Conservation (phyloP, 345 rosid genomes). For the Brassica rapa region DNA sequence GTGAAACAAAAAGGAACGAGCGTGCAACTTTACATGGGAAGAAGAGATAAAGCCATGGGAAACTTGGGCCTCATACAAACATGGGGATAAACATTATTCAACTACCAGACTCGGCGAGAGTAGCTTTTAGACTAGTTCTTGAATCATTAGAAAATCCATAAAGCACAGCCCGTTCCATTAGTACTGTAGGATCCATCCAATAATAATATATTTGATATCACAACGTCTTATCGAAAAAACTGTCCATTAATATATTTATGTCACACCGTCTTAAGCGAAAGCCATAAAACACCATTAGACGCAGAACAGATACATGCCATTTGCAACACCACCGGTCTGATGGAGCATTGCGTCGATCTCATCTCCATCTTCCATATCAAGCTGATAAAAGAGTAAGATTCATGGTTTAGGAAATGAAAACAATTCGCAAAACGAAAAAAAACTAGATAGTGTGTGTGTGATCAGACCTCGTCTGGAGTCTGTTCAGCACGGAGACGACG, state of each 20-base stretch:
- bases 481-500: slow-evolving; percentile 84
- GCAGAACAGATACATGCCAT: slow-evolving; percentile 38
- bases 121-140: not conserved
- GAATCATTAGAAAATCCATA: not conserved
- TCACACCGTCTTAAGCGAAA: not conserved
- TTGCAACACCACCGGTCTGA: slow-evolving; percentile 66
- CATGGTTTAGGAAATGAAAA: not conserved
- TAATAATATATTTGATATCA: not conserved
- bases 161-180: slow-evolving; percentile 7
- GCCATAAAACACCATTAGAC: slow-evolving; percentile 10
- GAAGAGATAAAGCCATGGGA: too few relatives aligned
- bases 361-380: slow-evolving; percentile 94
- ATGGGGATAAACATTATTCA: not conserved
- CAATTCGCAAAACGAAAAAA: not conserved
- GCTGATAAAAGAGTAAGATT: slow-evolving; percentile 42
- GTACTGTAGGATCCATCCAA: slow-evolving; percentile 24
- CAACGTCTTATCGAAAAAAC: not conserved
- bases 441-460: not conserved
- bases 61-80: not conserved
- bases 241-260: too few relatives aligned
- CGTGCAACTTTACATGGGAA: too few relatives aligned
- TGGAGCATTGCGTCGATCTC: slow-evolving; percentile 91
- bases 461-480: slow-evolving; percentile 85
- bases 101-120: too few relatives aligned
- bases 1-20: too few relatives aligned